Base-by-base conservation (phyloP, 1,284 basidiomycete genomes). In the Apiotrichum laibachii region DNA sequence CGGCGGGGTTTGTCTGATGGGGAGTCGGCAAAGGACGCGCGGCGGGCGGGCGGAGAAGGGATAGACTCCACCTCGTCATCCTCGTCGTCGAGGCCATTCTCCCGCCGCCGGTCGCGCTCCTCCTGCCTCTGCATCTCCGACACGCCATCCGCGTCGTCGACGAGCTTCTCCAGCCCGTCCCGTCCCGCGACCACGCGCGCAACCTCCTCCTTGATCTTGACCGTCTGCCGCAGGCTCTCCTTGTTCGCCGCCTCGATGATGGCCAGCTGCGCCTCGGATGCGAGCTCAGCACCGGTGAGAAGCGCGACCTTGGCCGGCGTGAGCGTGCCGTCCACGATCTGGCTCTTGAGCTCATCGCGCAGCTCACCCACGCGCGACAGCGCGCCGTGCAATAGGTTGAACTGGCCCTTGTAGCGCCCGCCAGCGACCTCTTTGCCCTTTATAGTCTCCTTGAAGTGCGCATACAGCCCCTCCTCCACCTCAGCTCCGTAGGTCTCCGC, bases 321-420 rank as follows among this genome's bases (percentile, higher is more conserved):
- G 6, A 76, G 21, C 0, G 45, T 50, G 0, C 61, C 59, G 13
- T 60, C 57, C 0, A 63, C 39, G 34, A 77, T 73, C 0, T 62
- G 59, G 0, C 50, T 43, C 1, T 63, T 61, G 5, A 75, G 59
- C 11, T 67, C 65, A 0, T 61, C 61, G 8, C 72, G 70, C 3
- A 63, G 44, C 2, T 71, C 67, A 12, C 57, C 50, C 42, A 39
- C 22, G 50, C 67, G 67, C 34, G 63, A 56, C 11, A 77, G 61
- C 6, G 75, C 70, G 4, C 65, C 64, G 45, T 55, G 48, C 31
- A 77, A 62, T 5, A 72, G 64, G 53, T 70, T 72, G 65, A 71
- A 75, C 63, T 77, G 75, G 1, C 67, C 65, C 72, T 77, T 77
- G 64, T 77, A 77, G 31, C 67, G 59, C 0, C 51, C 64, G 5